Evolutionary conservation across 108 stramenopile species (phyloP), one percentile per base, ranked within the genome.

Genomic region (Skeletonema grethae): DNA sequence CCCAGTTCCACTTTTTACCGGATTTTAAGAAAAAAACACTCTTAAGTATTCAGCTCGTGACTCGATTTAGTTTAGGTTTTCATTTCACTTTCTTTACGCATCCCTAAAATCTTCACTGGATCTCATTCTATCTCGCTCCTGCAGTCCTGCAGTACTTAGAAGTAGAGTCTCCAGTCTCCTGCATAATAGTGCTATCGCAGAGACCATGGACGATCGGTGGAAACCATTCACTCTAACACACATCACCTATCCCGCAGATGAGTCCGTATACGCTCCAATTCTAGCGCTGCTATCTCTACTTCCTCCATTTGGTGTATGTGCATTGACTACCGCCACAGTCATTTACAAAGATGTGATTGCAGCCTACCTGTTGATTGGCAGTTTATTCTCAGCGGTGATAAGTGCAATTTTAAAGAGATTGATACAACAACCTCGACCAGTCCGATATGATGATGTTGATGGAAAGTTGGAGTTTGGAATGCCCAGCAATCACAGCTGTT

Each of bases 401-500:
- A 67, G 67, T 24, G n/a, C 53, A 5, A 38, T 68, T 8, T 32
- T 79, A 32, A 79, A 79, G 45, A 15, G 18, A 4, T 7, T 68
- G 18, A 46, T 67, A 15, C 13, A 62, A 22, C 46, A 79, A n/a
- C 71, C 71, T 30, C 71, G 78, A 0, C 78, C 78, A 11, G 28
- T 39, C 6, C 31, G 77, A 5, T 66, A 72, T 43, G 71, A 68
- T 35, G 59, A 65, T 34, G 67, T 55, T 5, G 41, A 55, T 13
- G 57, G 59, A 5, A 28, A 32, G 50, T 22, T 38, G 18, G 69
- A 69, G 36, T 82, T 68, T 24, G 83, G 83, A 9, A 84, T 84
- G 83, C 83, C 83, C n/a, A 82, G 80, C 36, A 84, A 84, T 69
- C 83, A 84, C 57, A 67, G 76, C 5, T 67, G 72, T 12, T 81